These are phyloP conservation scores for Backusella parvicylindrica DNA, from an alignment of 192 early-diverging fungal species.

Conservation along the genomic window DNA sequence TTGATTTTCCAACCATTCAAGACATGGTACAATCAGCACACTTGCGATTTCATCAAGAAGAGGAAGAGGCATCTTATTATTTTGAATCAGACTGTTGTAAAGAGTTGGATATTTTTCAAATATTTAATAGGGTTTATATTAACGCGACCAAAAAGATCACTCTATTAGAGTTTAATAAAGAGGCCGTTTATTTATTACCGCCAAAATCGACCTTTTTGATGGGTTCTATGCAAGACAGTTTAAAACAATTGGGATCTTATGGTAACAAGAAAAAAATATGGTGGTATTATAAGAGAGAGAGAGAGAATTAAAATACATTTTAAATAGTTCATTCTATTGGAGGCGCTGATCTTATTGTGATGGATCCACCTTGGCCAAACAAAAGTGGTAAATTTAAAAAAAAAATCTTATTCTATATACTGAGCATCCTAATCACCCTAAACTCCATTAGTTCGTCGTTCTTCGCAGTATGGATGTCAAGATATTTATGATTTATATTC, in stretches of 20 bases:
- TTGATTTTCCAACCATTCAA: slow-evolving; percentile 11
- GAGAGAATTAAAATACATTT: too few species aligned
- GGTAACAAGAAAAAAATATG: not conserved
- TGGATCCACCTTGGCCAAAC: slow-evolving; percentile 73
- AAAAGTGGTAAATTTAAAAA: slow-evolving; percentile 39
- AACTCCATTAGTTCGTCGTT: slow-evolving; percentile 37
- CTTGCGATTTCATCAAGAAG: not conserved
- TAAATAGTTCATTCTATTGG: slow-evolving; percentile 25
- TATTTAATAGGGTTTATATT: slow-evolving; percentile 8
- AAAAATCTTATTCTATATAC: not conserved
- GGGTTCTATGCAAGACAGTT: slow-evolving; percentile 19
- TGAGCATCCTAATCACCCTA: too few species aligned
- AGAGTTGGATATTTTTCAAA: slow-evolving; percentile 8
- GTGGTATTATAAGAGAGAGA: not conserved
- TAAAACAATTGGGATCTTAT: slow-evolving; percentile 7
- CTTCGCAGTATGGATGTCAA: slow-evolving; percentile 49
- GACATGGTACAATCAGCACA: not conserved
- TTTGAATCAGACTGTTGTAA: not conserved
- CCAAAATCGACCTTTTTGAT: slow-evolving; percentile 13
- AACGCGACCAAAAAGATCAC: not conserved
- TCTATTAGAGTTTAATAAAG: not conserved
- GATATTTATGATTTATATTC: slow-evolving; percentile 67
- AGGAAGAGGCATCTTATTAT: not conserved
- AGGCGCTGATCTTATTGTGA: slow-evolving; percentile 48
- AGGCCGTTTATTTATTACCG: slow-evolving; percentile 12